Evolutionary conservation across 75 land plant species (phyloP).

Genomic region (Cunninghamia lanceolata): DNA sequence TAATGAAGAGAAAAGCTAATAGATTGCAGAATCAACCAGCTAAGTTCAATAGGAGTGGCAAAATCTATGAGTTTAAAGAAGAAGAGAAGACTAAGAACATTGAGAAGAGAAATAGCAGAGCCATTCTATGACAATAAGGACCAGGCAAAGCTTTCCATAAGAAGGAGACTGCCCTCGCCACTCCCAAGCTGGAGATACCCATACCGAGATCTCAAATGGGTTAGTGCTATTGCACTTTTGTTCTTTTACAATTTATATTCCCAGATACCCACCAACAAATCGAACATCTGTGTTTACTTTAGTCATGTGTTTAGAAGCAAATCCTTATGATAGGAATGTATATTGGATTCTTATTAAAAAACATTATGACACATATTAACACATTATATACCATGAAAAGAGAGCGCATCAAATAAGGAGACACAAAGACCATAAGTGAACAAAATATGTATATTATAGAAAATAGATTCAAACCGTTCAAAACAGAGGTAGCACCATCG

Average conservation of each 20-base stretch:
- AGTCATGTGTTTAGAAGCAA: neutral
- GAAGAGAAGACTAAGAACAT: constrained; percentile 77
- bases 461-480: no score
- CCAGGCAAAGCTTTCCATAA: constrained; percentile 60
- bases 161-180: constrained; percentile 76
- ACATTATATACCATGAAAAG: no score
- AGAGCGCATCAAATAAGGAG: no score
- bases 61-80: constrained; percentile 90
- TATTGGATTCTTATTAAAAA: no score
- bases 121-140: constrained; percentile 84
- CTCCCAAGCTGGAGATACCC: constrained; percentile 73
- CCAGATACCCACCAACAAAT: neutral
- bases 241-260: neutral
- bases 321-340: neutral
- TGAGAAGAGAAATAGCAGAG: constrained; percentile 75
- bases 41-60: constrained; percentile 47
- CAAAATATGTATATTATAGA: no score
- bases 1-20: neutral
- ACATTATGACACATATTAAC: no score
- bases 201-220: constrained; percentile 6
- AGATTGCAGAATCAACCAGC: no score
- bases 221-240: neutral
- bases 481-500: no score
- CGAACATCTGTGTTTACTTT: neutral
- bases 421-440: no score